These are phyloP conservation scores for Mycena venus DNA, from an alignment of 768 basidiomycete genomes.

Conservation along the genomic window DNA sequence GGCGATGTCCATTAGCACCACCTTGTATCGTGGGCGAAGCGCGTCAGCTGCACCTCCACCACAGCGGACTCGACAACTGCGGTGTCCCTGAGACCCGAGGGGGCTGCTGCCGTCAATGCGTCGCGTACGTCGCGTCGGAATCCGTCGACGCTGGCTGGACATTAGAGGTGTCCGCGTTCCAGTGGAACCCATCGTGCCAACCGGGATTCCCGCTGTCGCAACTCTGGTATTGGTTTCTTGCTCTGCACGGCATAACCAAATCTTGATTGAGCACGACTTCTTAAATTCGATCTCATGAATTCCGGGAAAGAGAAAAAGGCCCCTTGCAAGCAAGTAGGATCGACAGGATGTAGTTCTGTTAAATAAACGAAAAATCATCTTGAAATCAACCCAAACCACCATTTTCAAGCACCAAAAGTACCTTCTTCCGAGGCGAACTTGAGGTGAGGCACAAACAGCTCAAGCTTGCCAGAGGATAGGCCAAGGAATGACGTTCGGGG, in stretches of 20 bases:
- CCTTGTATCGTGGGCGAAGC: too few species aligned
- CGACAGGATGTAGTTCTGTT: background rate
- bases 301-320: background rate
- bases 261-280: background rate
- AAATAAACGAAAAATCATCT: too few species aligned
- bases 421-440: too few species aligned
- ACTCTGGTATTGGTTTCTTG: background rate
- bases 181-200: conserved; percentile 15
- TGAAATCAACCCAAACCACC: too few species aligned
- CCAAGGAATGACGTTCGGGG: too few species aligned
- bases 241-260: background rate
- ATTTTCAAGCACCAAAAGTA: too few species aligned
- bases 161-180: conserved; percentile 9
- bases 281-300: background rate
- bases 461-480: too few species aligned
- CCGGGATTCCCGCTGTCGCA: conserved; percentile 17
- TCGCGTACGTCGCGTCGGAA: conserved; percentile 3
- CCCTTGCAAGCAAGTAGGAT: background rate
- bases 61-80: too few species aligned
- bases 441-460: too few species aligned
- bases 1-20: conserved; percentile 4
- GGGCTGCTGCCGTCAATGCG: background rate
- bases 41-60: too few species aligned
- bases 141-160: conserved; percentile 22
- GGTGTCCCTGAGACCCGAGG: too few species aligned